phyloP scores from a whole-genome alignment of 2,329 filamentous ascomycete genomes.

The Thelonectria discophora region DNA sequence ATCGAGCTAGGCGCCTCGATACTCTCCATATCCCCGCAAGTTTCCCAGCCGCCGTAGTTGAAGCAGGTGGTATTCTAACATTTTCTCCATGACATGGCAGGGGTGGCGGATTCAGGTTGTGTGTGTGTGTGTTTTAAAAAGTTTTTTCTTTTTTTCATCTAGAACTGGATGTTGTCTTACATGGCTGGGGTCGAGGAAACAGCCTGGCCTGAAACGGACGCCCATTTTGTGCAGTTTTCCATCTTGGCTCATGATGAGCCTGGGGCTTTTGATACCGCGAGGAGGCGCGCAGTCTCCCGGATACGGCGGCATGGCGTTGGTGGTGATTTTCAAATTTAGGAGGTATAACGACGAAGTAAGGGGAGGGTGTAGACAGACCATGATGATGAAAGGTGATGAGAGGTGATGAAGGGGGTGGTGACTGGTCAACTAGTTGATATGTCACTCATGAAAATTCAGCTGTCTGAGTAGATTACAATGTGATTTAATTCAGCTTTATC shows the following conservation, averaged over 20 bases:
- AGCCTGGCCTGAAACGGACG: slow-evolving; percentile 9
- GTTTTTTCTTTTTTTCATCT: not conserved
- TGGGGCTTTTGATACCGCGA: slow-evolving; percentile 39
- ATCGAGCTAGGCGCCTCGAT: slow-evolving; percentile 35
- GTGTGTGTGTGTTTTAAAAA: slow-evolving; percentile 13
- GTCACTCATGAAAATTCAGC: not conserved
- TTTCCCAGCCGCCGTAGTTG: not conserved
- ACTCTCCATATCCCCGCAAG: slow-evolving; percentile 13
- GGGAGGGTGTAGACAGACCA: not conserved
- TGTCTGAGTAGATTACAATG: slow-evolving; percentile 5
- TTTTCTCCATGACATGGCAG: not conserved
- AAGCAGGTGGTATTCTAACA: not conserved
- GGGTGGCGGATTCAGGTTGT: not conserved
- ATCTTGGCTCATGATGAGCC: slow-evolving; percentile 24
- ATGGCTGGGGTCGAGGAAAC: not conserved
- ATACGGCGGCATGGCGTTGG: slow-evolving; percentile 43
- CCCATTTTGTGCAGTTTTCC: slow-evolving; percentile 26
- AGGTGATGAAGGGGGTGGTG: not conserved
- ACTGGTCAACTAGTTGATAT: not conserved
- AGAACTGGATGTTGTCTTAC: not conserved
- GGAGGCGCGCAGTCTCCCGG: slow-evolving; percentile 38
- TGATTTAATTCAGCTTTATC: not conserved
- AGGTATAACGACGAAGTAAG: slow-evolving; percentile 7
- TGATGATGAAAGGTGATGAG: not conserved
- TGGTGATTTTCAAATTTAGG: slow-evolving; percentile 34